Base-by-base conservation (phyloP, 2,329 filamentous ascomycete genomes). In the Fusarium bactridioides region DNA sequence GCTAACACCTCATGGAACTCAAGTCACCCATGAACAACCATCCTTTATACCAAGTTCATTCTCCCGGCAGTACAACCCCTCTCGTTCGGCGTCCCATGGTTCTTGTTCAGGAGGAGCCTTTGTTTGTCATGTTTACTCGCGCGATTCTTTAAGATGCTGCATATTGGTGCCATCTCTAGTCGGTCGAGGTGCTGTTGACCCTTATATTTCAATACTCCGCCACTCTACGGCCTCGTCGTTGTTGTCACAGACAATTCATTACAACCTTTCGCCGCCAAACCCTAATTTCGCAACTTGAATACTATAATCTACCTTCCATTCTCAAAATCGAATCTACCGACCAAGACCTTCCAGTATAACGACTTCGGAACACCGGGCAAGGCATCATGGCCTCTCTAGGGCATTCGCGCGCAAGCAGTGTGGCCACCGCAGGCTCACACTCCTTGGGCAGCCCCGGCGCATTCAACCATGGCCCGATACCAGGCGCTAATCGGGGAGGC, bases 391-490 rank as follows among this genome's bases (percentile, higher is more conserved):
- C 76, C 71, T 78, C 76, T 47, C 41, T 78, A 21, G 74, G 75
- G 56, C 76, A 78, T 57, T 69, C 75, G 50, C 75, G 74, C 67
- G 67, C 75, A 58, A 76, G 65, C 47, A 77, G 76, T 67, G 64
- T 77, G 41, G 72, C 69, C 71, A 75, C 76, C 61, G 71, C 71
- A 50, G 73, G 75, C 64, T 76, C 72, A 54, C 75, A 75, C 72
- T 70, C 77, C 64, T 78, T 82, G 75, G 80, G 80, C 64, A 72
- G 73, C 67, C 76, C 79, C 74, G 74, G 76, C 62, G 75, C 76
- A 68, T 74, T 78, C 64, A 76, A 74, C 56, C 76, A 78, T 62
- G 76, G 80, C 50, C 67, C 78, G 37, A 76, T 76, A 70, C 76
- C 75, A 64, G 70, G 74, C 55, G 76, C 76, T 41, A 75, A 72